Base-by-base conservation (phyloP, 164 flowering plant species). In the Nelumbo lutea region DNA sequence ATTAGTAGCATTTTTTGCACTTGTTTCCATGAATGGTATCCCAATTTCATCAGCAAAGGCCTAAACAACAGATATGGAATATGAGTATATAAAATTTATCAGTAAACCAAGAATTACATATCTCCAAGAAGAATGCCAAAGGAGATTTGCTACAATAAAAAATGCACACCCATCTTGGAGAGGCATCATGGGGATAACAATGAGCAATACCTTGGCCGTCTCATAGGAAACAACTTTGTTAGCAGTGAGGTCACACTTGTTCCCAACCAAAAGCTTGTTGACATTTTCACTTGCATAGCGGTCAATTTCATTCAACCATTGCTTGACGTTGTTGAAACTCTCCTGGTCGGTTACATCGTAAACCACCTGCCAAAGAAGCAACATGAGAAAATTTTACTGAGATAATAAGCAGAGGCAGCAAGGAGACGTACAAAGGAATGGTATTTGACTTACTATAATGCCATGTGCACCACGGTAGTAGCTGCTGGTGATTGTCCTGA, bases 401-500 rank as follows among this genome's bases (percentile, higher is more conserved):
- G 15, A 48, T 43, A 42, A 45, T 50, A 56, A 39, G 38, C 13
- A 46, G n/a, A 47, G 27, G 43, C 60, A 66, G 4, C 11, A 42
- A 14, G 59, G 38, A 41, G 5, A 43, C 27, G 47, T 42, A 40
- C 9, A 60, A 7, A 5, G 27, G 50, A 38, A 43, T 4, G 46
- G 55, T 41, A 51, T 10, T 47, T 9, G 44, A 68, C 88, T 81
- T 55, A 90, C 96, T 71, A 88, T 90, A 62, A 90, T 88, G 43
- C 91, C 96, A 83, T 88, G 91, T 60, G 93, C 96, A 59, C 93
- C 96, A 65, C 96, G 88, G 72, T 90, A 90, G 82, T 90, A 90
- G 80, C 96, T 90, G 81, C 96, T 90, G 7, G 96, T 90, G 58
- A 90, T 88, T 51, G 96, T 90, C 78, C 96, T 80, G 61, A 90